Percentiles rank a stretch among this genome's conserved stretches.
These are phyloP conservation scores for Platanthera guangdongensis DNA, from an alignment of 106 monocot species.

Conservation along the genomic window DNA sequence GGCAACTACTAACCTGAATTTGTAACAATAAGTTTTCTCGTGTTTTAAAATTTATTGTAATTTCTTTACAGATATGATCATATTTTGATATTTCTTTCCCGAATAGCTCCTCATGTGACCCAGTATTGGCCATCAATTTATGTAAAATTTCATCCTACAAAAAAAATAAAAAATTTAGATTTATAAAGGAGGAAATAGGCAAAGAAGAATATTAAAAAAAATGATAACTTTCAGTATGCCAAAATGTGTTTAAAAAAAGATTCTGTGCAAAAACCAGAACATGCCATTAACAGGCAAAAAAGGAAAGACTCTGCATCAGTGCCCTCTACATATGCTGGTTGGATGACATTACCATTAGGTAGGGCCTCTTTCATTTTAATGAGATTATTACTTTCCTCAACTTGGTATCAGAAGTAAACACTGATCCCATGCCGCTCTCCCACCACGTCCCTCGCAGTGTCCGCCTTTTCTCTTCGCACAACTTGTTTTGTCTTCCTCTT, in stretches of 20 bases:
- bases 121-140: slow-evolving; percentile 43
- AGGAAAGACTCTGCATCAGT: not conserved
- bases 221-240: not conserved
- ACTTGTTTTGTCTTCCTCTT: too few relatives aligned
- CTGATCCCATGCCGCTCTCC: too few relatives aligned
- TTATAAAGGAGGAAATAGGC: not conserved
- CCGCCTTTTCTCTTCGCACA: too few relatives aligned
- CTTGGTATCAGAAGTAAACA: too few relatives aligned
- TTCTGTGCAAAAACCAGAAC: not conserved
- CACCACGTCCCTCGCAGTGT: too few relatives aligned
- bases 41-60: slow-evolving; percentile 37
- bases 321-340: not conserved
- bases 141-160: slow-evolving; percentile 55
- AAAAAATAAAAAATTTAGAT: not conserved
- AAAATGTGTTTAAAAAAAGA: not conserved
- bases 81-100: slow-evolving; percentile 51
- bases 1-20: slow-evolving; percentile 20
- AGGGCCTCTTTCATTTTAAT: not conserved
- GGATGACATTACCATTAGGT: not conserved
- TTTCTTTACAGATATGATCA: slow-evolving; percentile 46
- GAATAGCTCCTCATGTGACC: slow-evolving; percentile 44
- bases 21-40: slow-evolving; percentile 36
- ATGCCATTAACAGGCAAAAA: not conserved
- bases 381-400: too few relatives aligned
- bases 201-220: not conserved